Conservation (phyloP, 371 early-diverging fungal genomes). For the Chytridium lagenaria region DNA sequence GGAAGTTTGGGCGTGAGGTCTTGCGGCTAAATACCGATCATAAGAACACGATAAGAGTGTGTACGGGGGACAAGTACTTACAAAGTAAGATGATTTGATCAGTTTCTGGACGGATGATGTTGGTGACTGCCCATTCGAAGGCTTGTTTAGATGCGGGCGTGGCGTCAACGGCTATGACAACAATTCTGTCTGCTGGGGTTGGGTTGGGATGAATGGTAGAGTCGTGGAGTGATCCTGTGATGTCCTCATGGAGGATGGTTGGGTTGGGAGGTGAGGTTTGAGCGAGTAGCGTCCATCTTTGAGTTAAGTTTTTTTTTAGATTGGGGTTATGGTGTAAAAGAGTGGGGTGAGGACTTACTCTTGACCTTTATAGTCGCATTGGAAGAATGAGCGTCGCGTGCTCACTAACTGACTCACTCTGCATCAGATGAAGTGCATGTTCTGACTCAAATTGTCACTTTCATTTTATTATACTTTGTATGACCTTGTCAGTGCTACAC, state of each 20-base stretch:
- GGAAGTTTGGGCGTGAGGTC: conserved; percentile 11
- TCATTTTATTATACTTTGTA: too few relatives aligned
- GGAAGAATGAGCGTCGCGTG: too few relatives aligned
- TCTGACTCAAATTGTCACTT: too few relatives aligned
- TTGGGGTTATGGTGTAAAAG: too few relatives aligned
- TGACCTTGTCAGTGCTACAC: too few relatives aligned
- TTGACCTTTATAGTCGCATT: too few relatives aligned
- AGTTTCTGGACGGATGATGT: not conserved
- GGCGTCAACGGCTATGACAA: not conserved
- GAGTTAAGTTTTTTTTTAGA: too few relatives aligned
- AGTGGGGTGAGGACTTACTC: too few relatives aligned
- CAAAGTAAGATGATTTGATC: not conserved
- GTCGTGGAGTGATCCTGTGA: not conserved
- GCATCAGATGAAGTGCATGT: too few relatives aligned
- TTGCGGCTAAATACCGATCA: not conserved
- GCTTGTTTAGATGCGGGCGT: not conserved
- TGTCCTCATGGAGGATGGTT: not conserved
- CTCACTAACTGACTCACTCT: too few relatives aligned
- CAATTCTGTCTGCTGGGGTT: not conserved
- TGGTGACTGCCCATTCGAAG: not conserved
- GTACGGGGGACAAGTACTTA: not conserved
- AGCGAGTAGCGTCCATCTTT: not conserved
- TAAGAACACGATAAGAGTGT: not conserved
- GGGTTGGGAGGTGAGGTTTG: not conserved
- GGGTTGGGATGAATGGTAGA: conserved; percentile 2